Conservation (phyloP, 176 grass and related monocot species). For the Aegilops bicornis region DNA sequence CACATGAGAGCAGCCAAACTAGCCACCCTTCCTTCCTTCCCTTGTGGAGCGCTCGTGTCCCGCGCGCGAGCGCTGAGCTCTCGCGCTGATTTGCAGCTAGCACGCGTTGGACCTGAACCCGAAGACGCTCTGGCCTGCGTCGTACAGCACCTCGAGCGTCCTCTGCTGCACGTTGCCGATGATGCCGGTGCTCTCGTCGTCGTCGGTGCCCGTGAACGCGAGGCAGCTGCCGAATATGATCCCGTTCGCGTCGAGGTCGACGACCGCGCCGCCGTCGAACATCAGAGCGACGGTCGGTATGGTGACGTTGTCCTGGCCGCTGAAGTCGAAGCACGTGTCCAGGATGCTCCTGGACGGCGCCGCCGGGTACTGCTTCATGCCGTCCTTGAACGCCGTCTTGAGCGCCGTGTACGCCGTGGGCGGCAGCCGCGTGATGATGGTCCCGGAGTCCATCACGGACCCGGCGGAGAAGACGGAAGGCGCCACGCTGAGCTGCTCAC, state of each 20-base stretch:
- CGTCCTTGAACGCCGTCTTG: conserved; percentile 45
- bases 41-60: background rate
- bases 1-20: background rate
- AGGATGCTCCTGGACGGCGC: conserved; percentile 19
- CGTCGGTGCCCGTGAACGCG: conserved; percentile 53
- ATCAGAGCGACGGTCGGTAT: conserved; percentile 46
- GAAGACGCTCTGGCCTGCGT: conserved; percentile 48
- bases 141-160: conserved; percentile 66
- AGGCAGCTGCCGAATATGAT: conserved; percentile 66
- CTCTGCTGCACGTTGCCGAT: conserved; percentile 90
- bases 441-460: conserved; percentile 74
- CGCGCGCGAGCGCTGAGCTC: background rate
- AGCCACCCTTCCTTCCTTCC: background rate
- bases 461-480: conserved; percentile 42
- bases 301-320: conserved; percentile 1
- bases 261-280: conserved; percentile 31
- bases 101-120: conserved; percentile 57
- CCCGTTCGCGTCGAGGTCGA: conserved; percentile 49
- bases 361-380: conserved; percentile 42
- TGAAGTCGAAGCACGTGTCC: conserved; percentile 69
- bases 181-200: conserved; percentile 38
- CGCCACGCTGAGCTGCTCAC: conserved; percentile 24
- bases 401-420: conserved; percentile 63
- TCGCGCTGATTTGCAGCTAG: background rate
- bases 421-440: conserved; percentile 65